Evolutionary conservation across 805 yeast species (phyloP).

Genomic region (Maudiozyma saulgeensis): DNA sequence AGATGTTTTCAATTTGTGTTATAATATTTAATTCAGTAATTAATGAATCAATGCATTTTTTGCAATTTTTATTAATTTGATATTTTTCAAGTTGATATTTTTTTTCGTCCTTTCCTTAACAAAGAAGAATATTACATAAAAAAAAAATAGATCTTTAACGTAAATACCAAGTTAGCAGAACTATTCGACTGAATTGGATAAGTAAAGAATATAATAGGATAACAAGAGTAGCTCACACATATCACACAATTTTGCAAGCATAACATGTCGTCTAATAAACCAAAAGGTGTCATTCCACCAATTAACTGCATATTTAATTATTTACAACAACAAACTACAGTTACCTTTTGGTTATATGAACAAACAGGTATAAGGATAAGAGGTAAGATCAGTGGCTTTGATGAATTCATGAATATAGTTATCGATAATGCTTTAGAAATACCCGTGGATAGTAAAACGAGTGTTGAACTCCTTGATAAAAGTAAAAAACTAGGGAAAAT

Average conservation of each 20-base stretch:
- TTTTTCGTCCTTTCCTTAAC: too few relatives aligned
- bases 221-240: too few relatives aligned
- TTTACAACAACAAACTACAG: slow-evolving; percentile 71
- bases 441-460: slow-evolving; percentile 37
- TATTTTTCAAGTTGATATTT: too few relatives aligned
- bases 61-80: too few relatives aligned
- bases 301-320: slow-evolving; percentile 82
- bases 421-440: slow-evolving; percentile 58
- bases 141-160: too few relatives aligned
- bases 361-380: slow-evolving; percentile 68
- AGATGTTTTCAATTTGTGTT: too few relatives aligned
- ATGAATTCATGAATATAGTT: slow-evolving; percentile 89
- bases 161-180: too few relatives aligned
- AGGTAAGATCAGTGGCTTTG: slow-evolving; percentile 86
- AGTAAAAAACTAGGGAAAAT: slow-evolving; percentile 57
- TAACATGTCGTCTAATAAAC: slow-evolving; percentile 15
- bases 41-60: too few relatives aligned
- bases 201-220: too few relatives aligned
- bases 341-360: slow-evolving; percentile 83
- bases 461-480: slow-evolving; percentile 16
- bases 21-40: too few relatives aligned
- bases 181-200: too few relatives aligned
- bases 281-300: slow-evolving; percentile 61
- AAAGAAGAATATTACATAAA: too few relatives aligned
- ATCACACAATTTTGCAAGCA: not conserved